Evolutionary conservation across 495 filamentous ascomycete genomes (phyloP), one percentile per base, ranked within the genome.

Genomic region (Tuber borchii): DNA sequence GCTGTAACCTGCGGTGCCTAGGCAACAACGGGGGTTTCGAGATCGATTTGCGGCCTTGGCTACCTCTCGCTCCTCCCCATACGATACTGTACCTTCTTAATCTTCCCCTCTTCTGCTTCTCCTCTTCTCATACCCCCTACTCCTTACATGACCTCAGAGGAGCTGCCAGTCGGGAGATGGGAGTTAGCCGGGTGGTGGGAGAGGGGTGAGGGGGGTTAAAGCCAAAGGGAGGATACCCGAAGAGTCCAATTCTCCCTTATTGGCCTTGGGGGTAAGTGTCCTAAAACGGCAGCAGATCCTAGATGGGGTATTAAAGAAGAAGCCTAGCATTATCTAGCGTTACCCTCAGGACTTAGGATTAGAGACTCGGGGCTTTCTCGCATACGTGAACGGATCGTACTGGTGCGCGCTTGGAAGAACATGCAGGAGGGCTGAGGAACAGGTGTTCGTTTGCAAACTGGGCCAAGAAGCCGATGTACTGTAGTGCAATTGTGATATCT

Each of bases 361-460:
- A 0, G 51, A 61, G 51, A 61, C 22, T 26, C 51, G 51, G 74
- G 76, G 71, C 78, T 79, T 76, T 72, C 74, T 72, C 65, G 74
- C 79, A 75, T 82, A 82, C 80, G 80, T 82, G 80, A 82, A 82
- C 80, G 76, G 74, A 71, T 72, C 70, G 78, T 80, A 82, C 81
- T 82, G 76, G 80, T 81, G 44, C 77, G 78, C 78, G 78, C 78
- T 80, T 76, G 75, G 76, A 76, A 22, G 34, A 43, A 70, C 79
- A 82, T 82, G 80, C 80, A 82, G 79, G 80, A 82, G 77, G 79
- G 80, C 80, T 82, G 80, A 79, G 72, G 78, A 68, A 79, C 78
- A 79, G 79, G 79, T 82, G 80, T 79, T 77, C 80, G 79, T 82
- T 82, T 82, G 79, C 74, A 76, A 78, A 82, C 77, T 74, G 76